Percentiles rank a stretch among this genome's conserved stretches.
These are phyloP conservation scores for Terana coerulea DNA, from an alignment of 768 basidiomycete species.

Conservation along the genomic window DNA sequence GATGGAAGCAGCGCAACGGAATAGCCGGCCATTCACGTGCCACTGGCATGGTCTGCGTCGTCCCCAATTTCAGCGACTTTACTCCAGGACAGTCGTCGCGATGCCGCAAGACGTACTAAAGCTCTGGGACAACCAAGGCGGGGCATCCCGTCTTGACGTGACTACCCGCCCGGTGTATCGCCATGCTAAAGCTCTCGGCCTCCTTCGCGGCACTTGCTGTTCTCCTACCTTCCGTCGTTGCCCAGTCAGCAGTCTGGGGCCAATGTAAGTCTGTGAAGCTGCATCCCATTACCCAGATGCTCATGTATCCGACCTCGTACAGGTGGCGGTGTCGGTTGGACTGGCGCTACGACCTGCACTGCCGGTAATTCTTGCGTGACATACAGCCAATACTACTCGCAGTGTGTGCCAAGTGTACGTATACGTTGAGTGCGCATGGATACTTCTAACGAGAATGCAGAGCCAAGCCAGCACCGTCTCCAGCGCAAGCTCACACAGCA, in stretches of 20 bases:
- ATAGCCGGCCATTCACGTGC: too few species aligned
- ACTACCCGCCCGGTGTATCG: too few species aligned
- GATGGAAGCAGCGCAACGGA: too few species aligned
- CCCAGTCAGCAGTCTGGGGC: slow-evolving; percentile 14
- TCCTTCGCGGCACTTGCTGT: slow-evolving; percentile 11
- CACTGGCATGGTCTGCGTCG: too few species aligned
- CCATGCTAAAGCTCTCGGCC: slow-evolving; percentile 14
- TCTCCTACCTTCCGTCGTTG: slow-evolving; percentile 11
- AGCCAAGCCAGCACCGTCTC: background rate
- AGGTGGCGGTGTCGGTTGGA: slow-evolving; percentile 16
- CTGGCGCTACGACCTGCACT: slow-evolving; percentile 13
- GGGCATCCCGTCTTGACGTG: too few species aligned
- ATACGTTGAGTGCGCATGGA: background rate
- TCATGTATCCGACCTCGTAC: background rate
- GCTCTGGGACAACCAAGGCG: background rate
- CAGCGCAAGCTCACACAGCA: background rate
- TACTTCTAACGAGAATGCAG: background rate
- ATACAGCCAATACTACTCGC: slow-evolving; percentile 14
- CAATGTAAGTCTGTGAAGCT: slow-evolving; percentile 8
- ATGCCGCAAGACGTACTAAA: background rate
- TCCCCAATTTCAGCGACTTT: slow-evolving; percentile 3
- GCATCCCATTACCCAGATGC: background rate
- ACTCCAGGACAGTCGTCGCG: background rate
- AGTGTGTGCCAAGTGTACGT: slow-evolving; percentile 12
- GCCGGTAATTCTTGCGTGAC: slow-evolving; percentile 10